Evolutionary conservation across 805 yeast genomes (phyloP), one percentile per base, ranked within the genome.

Genomic region (Ogataea trehaloabstinens): DNA sequence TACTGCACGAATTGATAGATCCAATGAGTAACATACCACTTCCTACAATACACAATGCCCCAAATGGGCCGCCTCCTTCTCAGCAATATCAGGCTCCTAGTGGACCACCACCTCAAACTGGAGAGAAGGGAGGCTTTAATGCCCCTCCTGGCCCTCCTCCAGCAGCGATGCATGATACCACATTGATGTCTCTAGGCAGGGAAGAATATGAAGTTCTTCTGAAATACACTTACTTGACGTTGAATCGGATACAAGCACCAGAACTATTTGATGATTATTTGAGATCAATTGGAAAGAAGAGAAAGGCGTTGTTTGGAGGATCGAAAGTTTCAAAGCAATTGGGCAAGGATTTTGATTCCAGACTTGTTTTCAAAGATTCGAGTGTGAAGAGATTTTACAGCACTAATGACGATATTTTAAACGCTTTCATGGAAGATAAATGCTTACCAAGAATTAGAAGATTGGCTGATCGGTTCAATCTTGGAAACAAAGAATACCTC

Each of bases 191-290:
- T 12, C 7, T 41, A 4, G 39, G 24, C 22, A 24, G 34, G 21
- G 45, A 45, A 5, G 55, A 49, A 20, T 53, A 53, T 20, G 28
- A 24, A 10, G 36, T 38, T 10, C 34, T 53, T 15, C 25, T 53
- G 29, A 51, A 45, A 17, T 40, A 37, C 30, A 45, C 48, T 7
- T 52, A 48, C 28, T 19, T 45, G n/a, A 52, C 56, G 3, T 19
- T 52, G 17, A 53, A 53, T 29, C 21, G 48, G 18, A 24, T 53
- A 6, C 58, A 53, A 32, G 15, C 53, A 4, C 58, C 58, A 6
- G 53, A 50, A 19, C 38, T 50, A 21, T 52, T 46, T 33, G 44
- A 52, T 7, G 50, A 48, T 12, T 52, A 50, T 31, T 19, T 52
- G 21, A 35, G 53, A 29, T 34, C 41, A 2, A 46, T 46, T 31